Evolutionary conservation across 192 early-diverging fungal species (phyloP).

Genomic region (Backusella liffmaniae): DNA sequence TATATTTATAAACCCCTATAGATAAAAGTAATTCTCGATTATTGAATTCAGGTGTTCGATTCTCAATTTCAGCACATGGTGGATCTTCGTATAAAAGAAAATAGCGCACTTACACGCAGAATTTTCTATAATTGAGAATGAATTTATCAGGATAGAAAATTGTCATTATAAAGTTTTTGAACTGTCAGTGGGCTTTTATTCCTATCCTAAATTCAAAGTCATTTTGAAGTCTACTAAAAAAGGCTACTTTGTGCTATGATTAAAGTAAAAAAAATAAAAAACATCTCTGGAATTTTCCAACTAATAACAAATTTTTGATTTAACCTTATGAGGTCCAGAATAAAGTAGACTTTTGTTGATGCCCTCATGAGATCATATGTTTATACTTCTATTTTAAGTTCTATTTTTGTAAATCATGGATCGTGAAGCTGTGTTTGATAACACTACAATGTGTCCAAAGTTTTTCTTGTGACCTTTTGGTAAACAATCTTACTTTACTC

Average conservation of each 20-base stretch:
- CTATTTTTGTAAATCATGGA: not conserved
- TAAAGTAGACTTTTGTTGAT: not conserved
- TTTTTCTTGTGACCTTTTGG: not conserved
- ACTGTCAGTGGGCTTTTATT: not conserved
- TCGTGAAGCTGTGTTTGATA: not conserved
- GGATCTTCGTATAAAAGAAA: not conserved
- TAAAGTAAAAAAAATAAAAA: not conserved
- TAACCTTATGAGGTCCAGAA: not conserved
- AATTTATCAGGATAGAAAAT: not conserved
- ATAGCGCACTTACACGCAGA: not conserved
- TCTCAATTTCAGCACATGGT: not conserved
- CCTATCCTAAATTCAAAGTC: not conserved
- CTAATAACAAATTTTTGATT: not conserved
- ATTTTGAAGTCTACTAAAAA: not conserved
- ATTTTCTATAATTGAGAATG: not conserved
- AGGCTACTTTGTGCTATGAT: not conserved
- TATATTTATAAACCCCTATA: too few species aligned
- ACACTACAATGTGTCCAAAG: not conserved
- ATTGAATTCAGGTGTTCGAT: not conserved
- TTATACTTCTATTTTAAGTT: not conserved
- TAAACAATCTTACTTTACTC: not conserved
- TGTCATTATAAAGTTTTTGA: not conserved
- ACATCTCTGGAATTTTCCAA: not conserved
- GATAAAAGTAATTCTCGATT: not conserved
- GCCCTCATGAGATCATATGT: not conserved